Percentiles rank a stretch among this genome's conserved stretches.
phyloP scores from a whole-genome alignment of 164 flowering plant species.

The Amborella trichopoda region DNA sequence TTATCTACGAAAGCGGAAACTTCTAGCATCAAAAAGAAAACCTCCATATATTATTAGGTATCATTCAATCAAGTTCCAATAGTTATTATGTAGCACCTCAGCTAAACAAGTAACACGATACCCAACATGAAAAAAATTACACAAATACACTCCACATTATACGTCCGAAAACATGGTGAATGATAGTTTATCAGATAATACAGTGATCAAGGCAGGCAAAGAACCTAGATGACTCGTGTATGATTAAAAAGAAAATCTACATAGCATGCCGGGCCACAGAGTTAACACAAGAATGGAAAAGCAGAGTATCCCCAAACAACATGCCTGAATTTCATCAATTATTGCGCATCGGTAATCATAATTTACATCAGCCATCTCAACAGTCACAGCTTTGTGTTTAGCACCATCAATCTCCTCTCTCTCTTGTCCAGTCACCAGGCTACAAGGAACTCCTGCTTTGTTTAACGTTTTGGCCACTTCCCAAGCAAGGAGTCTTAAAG shows the following conservation, averaged over 20 bases:
- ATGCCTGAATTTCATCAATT: slow-evolving; percentile 93
- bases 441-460: slow-evolving; percentile 78
- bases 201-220: no score
- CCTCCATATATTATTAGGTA: no score
- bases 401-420: slow-evolving; percentile 78
- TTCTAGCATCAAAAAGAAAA: no score
- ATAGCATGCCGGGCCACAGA: neutral
- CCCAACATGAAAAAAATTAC: no score
- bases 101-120: no score
- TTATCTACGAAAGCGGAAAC: no score
- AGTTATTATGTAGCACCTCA: no score
- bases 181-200: no score
- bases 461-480: slow-evolving; percentile 82
- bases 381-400: slow-evolving; percentile 81
- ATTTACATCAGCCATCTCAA: slow-evolving; percentile 89
- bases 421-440: slow-evolving; percentile 87
- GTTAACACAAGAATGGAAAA: neutral
- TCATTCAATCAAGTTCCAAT: no score
- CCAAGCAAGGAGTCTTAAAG: slow-evolving; percentile 90
- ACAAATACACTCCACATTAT: no score
- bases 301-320: slow-evolving; percentile 1
- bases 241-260: neutral
- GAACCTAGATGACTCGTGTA: no score
- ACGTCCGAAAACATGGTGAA: no score
- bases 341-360: slow-evolving; percentile 69